Percentiles rank a stretch among this genome's conserved stretches.
phyloP scores from a whole-genome alignment of 305 asterid genomes.

The Rubia peregrina region DNA sequence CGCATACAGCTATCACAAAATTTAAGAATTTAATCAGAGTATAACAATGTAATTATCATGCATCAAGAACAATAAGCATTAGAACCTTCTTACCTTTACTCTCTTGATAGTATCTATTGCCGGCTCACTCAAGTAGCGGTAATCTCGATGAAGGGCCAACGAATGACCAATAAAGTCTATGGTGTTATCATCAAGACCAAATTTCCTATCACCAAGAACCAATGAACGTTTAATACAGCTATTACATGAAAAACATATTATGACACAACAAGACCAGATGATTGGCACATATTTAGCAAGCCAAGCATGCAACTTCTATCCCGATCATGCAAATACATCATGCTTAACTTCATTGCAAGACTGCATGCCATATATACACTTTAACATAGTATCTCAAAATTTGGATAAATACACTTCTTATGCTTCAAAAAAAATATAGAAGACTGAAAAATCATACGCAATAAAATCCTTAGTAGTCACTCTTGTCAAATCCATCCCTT shows the following conservation, averaged over 20 bases:
- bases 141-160: constrained; percentile 88
- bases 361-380: not conserved
- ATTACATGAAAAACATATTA: not conserved
- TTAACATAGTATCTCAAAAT: not conserved
- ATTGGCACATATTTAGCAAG: not conserved
- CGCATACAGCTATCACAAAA: constrained; percentile 61
- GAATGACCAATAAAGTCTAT: constrained; percentile 90
- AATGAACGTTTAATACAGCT: not conserved
- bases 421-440: not conserved
- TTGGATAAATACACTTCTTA: not conserved
- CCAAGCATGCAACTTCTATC: not conserved
- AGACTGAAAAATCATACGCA: constrained; percentile 43
- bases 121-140: constrained; percentile 74
- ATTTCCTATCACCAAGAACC: constrained; percentile 47
- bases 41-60: constrained; percentile 8
- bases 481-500: constrained; percentile 89
- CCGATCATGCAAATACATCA: not conserved
- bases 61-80: constrained; percentile 4
- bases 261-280: not conserved
- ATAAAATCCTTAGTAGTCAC: constrained; percentile 78
- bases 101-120: constrained; percentile 87
- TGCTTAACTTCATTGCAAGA: not conserved
- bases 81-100: constrained; percentile 57
- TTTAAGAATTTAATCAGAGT: constrained; percentile 8
- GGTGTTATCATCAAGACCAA: constrained; percentile 89